phyloP scores from a whole-genome alignment of 176 grass and related monocot species.

The Avena atlantica region DNA sequence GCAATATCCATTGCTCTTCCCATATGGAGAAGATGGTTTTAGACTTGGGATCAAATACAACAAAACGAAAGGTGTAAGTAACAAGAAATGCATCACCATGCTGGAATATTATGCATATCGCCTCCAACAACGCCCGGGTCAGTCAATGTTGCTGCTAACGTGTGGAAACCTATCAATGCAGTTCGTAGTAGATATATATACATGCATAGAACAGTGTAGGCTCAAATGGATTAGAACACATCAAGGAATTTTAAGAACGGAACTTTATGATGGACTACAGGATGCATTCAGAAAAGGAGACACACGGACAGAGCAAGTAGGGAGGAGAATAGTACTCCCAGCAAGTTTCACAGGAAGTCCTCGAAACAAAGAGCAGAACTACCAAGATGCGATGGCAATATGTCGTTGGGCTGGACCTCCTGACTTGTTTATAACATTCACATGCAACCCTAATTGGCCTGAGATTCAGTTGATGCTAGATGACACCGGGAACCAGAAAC shows the following conservation, averaged over 20 bases:
- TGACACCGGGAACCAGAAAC: slow-evolving; percentile 8
- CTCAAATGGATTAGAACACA: background rate
- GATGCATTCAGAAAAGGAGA: slow-evolving; percentile 40
- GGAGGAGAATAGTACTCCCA: slow-evolving; percentile 38
- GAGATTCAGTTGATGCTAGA: slow-evolving; percentile 16
- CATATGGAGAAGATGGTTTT: slow-evolving; percentile 52
- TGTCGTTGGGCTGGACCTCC: slow-evolving; percentile 8
- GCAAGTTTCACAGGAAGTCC: slow-evolving; percentile 36
- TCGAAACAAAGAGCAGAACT: slow-evolving; percentile 25
- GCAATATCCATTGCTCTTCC: slow-evolving; percentile 38
- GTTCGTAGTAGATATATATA: slow-evolving; percentile 12
- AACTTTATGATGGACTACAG: slow-evolving; percentile 13
- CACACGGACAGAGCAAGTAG: background rate
- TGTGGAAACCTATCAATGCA: slow-evolving; percentile 29
- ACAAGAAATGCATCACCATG: slow-evolving; percentile 30
- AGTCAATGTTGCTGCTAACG: background rate
- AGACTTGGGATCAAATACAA: background rate
- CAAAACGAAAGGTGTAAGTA: background rate
- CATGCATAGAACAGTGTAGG: slow-evolving; percentile 7
- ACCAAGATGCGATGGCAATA: slow-evolving; percentile 10
- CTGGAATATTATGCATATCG: slow-evolving; percentile 36
- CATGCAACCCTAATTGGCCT: slow-evolving; percentile 22
- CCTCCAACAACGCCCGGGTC: background rate
- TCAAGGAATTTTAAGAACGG: slow-evolving; percentile 29
- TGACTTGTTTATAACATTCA: slow-evolving; percentile 14